These are phyloP conservation scores for Cornus controversa DNA, from an alignment of 148 eudicot genomes.

Conservation along the genomic window DNA sequence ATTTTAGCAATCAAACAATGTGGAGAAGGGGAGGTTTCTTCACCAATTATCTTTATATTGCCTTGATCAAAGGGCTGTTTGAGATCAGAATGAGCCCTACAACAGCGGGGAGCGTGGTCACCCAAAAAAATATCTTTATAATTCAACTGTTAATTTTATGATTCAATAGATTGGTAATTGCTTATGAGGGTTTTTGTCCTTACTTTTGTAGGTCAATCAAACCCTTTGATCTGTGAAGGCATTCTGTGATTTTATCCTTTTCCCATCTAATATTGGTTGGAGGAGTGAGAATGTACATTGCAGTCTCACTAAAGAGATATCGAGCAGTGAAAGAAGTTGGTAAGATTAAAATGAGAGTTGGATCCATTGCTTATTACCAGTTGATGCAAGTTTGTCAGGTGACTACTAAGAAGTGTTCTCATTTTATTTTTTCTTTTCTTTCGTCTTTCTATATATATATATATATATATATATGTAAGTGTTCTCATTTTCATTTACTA, in stretches of 20 bases:
- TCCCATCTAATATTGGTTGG: constrained; percentile 13
- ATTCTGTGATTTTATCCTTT: background rate
- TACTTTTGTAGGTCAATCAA: constrained; percentile 8
- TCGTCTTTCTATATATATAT: too few species aligned
- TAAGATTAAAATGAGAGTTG: constrained; percentile 51
- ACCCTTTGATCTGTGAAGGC: background rate
- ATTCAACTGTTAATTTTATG: too few species aligned
- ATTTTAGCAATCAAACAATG: too few species aligned
- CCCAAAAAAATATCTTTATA: too few species aligned
- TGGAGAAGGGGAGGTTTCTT: too few species aligned
- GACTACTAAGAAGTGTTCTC: background rate
- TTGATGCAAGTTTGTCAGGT: constrained; percentile 75
- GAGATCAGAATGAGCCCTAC: background rate
- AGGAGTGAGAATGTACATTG: constrained; percentile 63
- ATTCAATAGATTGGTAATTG: background rate
- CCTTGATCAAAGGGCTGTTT: too few species aligned
- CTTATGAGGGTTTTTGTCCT: background rate
- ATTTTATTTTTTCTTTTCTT: too few species aligned
- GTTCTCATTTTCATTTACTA: too few species aligned
- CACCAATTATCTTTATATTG: too few species aligned
- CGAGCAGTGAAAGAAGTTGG: constrained; percentile 34
- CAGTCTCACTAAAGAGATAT: constrained; percentile 32
- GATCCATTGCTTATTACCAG: constrained; percentile 56
- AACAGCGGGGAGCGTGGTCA: background rate
- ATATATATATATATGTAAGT: too few species aligned